Conservation (phyloP, 331 rosid species). For the Stylosanthes scabra region DNA sequence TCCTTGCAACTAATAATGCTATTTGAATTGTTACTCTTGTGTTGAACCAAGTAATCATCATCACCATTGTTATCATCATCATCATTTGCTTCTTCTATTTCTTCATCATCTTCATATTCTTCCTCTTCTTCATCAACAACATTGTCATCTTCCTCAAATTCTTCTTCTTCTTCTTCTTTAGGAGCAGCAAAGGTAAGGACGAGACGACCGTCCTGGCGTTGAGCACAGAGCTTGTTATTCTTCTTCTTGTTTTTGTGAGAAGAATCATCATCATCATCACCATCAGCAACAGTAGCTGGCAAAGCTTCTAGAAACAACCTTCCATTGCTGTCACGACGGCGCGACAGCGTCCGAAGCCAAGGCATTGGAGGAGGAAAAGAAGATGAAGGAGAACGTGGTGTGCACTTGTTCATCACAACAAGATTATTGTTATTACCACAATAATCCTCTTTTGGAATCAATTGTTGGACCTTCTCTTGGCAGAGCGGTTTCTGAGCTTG, state of each 20-base stretch:
- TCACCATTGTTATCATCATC: conserved; percentile 45
- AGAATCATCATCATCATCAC: conserved; percentile 2
- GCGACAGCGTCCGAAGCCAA: conserved; percentile 58
- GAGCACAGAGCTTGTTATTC: conserved; percentile 58
- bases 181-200: conserved; percentile 56
- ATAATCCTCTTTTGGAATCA: neutral
- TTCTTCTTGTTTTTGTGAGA: conserved; percentile 28
- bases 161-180: conserved; percentile 15
- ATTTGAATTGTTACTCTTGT: conserved; percentile 38
- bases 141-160: conserved; percentile 30
- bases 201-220: conserved; percentile 84
- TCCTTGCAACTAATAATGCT: conserved; percentile 57
- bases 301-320: conserved; percentile 60
- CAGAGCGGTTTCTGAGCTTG: neutral
- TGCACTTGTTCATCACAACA: conserved; percentile 33
- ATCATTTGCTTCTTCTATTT: conserved; percentile 33
- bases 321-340: conserved; percentile 74
- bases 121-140: conserved; percentile 25
- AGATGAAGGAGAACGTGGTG: conserved; percentile 58
- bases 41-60: conserved; percentile 52
- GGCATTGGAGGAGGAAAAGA: conserved; percentile 86
- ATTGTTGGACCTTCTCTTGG: neutral
- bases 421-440: conserved; percentile 38
- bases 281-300: conserved; percentile 52
- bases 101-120: conserved; percentile 20